Percentiles rank a stretch among this genome's conserved stretches.
Conservation (phyloP, 2,329 filamentous ascomycete species). For the Claviceps cyperi region DNA sequence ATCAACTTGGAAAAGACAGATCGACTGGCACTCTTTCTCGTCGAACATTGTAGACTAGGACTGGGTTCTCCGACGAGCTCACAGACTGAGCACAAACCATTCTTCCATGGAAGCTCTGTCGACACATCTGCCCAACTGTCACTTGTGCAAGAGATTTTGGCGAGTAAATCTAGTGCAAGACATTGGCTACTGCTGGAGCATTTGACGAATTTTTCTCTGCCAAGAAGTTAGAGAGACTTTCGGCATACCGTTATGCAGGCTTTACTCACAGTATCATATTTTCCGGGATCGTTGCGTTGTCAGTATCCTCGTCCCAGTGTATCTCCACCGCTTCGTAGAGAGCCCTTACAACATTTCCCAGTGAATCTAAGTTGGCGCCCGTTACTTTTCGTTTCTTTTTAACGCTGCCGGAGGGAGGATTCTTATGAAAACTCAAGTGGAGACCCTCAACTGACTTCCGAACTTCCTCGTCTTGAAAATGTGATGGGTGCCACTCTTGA, state of each 20-base stretch:
- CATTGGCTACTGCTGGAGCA: conserved; percentile 36
- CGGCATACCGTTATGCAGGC: background rate
- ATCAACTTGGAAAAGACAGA: conserved; percentile 32
- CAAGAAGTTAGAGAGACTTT: conserved; percentile 9
- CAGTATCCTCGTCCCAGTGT: conserved; percentile 5
- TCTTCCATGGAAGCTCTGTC: too few relatives aligned
- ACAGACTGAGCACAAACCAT: conserved; percentile 13
- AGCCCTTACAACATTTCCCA: conserved; percentile 9
- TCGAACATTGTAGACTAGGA: conserved; percentile 1
- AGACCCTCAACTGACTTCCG: conserved; percentile 16
- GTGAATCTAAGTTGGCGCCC: conserved; percentile 8
- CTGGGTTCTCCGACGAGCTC: conserved; percentile 5
- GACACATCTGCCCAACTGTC: conserved; percentile 5
- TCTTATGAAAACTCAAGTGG: conserved; percentile 13
- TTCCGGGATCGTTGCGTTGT: conserved; percentile 16
- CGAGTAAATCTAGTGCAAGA: conserved; percentile 38
- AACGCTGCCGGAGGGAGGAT: conserved; percentile 6
- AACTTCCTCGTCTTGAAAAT: conserved; percentile 16
- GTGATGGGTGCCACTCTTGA: conserved; percentile 14
- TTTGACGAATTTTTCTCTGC: conserved; percentile 27
- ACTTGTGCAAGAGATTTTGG: conserved; percentile 27
- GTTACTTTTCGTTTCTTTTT: conserved; percentile 18
- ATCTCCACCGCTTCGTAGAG: conserved; percentile 18
- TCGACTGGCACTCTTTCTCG: conserved; percentile 24
- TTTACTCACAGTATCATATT: conserved; percentile 32